Conservation (phyloP, 202 grass and related monocot genomes). For the Saccharum hybrid region DNA sequence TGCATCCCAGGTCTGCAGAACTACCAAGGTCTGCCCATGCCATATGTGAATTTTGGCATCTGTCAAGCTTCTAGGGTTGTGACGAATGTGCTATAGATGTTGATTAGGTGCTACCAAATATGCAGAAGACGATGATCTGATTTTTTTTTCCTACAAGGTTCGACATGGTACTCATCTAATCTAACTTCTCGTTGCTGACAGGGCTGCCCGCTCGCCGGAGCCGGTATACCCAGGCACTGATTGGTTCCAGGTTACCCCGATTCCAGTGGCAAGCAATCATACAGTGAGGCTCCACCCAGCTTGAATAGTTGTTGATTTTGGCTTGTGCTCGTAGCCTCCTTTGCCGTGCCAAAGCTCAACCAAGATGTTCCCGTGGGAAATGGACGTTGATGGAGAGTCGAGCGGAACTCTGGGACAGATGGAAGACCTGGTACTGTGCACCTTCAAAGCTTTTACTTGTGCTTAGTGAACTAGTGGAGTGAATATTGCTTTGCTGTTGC, state of each 20-base stretch:
- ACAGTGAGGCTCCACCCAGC: not conserved
- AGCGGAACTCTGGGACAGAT: conserved; percentile 27
- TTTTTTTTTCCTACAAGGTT: too few species aligned
- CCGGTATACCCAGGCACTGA: not conserved
- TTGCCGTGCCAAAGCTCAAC: not conserved
- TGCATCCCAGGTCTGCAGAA: too few species aligned
- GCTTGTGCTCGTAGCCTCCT: not conserved
- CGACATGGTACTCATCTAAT: not conserved
- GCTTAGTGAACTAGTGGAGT: conserved; percentile 1
- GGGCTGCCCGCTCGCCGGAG: not conserved
- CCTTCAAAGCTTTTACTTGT: conserved; percentile 15
- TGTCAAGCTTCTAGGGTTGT: too few species aligned
- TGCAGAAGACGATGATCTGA: too few species aligned
- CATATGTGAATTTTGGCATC: too few species aligned
- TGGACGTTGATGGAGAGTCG: conserved; percentile 40
- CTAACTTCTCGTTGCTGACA: not conserved
- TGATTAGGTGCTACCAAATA: too few species aligned
- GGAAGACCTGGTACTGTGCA: conserved; percentile 46
- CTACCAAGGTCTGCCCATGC: too few species aligned
- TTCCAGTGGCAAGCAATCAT: not conserved
- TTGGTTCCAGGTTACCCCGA: conserved; percentile 26
- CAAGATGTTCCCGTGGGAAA: conserved; percentile 40
- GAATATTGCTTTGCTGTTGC: not conserved
- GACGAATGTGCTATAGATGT: too few species aligned
- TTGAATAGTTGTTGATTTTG: conserved; percentile 21